These are phyloP conservation scores for Penicillium chermesinum DNA, from an alignment of 495 filamentous ascomycete species.

Conservation along the genomic window DNA sequence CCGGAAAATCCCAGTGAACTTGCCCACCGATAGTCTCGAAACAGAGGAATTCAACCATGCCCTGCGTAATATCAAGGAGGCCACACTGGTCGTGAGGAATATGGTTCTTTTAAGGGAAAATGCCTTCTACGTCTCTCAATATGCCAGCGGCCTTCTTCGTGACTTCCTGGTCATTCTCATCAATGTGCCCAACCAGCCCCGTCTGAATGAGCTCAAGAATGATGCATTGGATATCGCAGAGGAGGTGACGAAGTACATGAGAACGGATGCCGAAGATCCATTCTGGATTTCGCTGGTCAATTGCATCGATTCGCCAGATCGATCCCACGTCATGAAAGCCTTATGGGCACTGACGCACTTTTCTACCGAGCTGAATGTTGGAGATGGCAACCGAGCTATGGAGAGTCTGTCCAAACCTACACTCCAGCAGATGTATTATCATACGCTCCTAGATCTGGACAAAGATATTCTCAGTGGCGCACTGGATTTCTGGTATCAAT, in stretches of 20 bases:
- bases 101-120: constrained; percentile 91
- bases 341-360: constrained; percentile 83
- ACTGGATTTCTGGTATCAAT: constrained; percentile 94
- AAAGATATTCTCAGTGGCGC: constrained; percentile 82
- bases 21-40: constrained; percentile 65
- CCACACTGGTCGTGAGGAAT: constrained; percentile 82
- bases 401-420: constrained; percentile 60
- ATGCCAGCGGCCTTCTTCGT: constrained; percentile 59
- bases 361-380: constrained; percentile 73
- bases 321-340: constrained; percentile 79
- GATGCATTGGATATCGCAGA: constrained; percentile 91
- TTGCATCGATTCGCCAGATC: constrained; percentile 68
- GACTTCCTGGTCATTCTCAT: constrained; percentile 78
- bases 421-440: constrained; percentile 67
- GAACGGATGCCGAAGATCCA: constrained; percentile 63
- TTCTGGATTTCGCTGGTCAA: constrained; percentile 70
- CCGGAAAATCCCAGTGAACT: constrained; percentile 48
- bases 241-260: constrained; percentile 75
- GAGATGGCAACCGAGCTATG: constrained; percentile 59
- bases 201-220: constrained; percentile 80
- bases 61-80: constrained; percentile 75
- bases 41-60: constrained; percentile 65
- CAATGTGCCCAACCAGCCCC: constrained; percentile 68
- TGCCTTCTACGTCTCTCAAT: constrained; percentile 69
- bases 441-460: constrained; percentile 76